phyloP scores from a whole-genome alignment of 1,284 basidiomycete species.

The Singerocomus inundabilis region DNA sequence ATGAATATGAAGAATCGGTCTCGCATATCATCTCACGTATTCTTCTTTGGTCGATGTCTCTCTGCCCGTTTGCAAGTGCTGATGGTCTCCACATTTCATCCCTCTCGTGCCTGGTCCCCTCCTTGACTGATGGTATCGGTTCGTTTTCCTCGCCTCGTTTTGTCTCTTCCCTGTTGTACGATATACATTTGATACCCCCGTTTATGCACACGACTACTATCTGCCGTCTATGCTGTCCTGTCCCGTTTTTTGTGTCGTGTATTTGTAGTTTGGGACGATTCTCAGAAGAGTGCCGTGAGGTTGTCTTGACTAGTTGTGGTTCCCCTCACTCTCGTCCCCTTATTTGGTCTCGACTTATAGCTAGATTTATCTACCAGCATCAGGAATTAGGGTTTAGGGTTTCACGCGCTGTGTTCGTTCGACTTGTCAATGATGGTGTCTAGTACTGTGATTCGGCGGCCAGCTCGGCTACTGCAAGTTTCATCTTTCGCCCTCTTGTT shows the following conservation, averaged over 20 bases:
- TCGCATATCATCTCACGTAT: not conserved
- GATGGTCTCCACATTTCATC: not conserved
- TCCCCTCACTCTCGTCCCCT: not conserved
- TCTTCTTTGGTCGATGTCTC: not conserved
- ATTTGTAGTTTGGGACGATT: slow-evolving; percentile 2
- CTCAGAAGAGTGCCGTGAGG: slow-evolving; percentile 2
- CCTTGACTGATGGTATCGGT: not conserved
- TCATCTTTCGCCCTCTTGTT: too few relatives aligned
- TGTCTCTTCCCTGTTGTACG: slow-evolving; percentile 16
- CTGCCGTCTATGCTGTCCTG: slow-evolving; percentile 1
- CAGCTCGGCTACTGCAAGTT: too few relatives aligned
- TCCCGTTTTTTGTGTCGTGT: slow-evolving; percentile 4
- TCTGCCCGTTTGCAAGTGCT: too few relatives aligned
- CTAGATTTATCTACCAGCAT: not conserved
- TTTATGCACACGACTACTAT: not conserved
- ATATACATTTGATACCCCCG: not conserved
- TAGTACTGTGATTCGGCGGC: too few relatives aligned
- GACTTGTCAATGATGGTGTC: too few relatives aligned
- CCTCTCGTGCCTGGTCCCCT: not conserved
- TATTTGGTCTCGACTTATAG: not conserved
- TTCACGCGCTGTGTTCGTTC: not conserved
- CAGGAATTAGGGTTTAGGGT: too few relatives aligned
- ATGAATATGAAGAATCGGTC: not conserved
- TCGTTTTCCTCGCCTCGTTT: slow-evolving; percentile 9
- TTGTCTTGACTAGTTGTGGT: slow-evolving; percentile 10